phyloP scores from a whole-genome alignment of 352 stramenopile species.

The Phytophthora vignae region DNA sequence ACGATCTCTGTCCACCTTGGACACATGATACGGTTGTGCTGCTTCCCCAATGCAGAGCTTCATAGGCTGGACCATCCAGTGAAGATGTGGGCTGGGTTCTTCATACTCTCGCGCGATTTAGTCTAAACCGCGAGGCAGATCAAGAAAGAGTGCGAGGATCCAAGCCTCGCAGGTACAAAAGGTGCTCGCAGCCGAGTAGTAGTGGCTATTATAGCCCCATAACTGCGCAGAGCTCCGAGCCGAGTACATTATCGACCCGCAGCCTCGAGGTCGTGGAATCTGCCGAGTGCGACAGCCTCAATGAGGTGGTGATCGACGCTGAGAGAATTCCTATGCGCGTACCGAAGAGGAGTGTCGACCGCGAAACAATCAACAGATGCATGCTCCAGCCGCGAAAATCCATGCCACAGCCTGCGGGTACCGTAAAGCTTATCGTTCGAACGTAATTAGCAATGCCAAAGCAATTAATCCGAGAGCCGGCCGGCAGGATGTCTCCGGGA shows the following conservation, averaged over 20 bases:
- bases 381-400: background rate
- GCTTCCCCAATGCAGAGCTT: background rate
- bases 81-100: too few relatives aligned
- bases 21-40: background rate
- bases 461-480: conserved; percentile 1
- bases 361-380: conserved; percentile 1
- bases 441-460: background rate
- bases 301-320: background rate
- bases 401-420: background rate
- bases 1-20: background rate
- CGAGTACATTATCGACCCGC: too few relatives aligned
- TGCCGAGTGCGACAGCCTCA: background rate
- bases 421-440: background rate
- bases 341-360: background rate
- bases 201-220: too few relatives aligned
- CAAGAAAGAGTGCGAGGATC: too few relatives aligned
- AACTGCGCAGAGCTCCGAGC: too few relatives aligned
- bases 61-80: too few relatives aligned
- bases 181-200: too few relatives aligned
- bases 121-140: too few relatives aligned
- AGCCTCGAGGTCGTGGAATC: background rate
- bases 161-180: too few relatives aligned
- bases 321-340: background rate
- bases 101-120: too few relatives aligned
- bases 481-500: conserved; percentile 1